These are phyloP conservation scores for Pseudozyma sp. DNA, from an alignment of 1,284 basidiomycete genomes.

Conservation along the genomic window DNA sequence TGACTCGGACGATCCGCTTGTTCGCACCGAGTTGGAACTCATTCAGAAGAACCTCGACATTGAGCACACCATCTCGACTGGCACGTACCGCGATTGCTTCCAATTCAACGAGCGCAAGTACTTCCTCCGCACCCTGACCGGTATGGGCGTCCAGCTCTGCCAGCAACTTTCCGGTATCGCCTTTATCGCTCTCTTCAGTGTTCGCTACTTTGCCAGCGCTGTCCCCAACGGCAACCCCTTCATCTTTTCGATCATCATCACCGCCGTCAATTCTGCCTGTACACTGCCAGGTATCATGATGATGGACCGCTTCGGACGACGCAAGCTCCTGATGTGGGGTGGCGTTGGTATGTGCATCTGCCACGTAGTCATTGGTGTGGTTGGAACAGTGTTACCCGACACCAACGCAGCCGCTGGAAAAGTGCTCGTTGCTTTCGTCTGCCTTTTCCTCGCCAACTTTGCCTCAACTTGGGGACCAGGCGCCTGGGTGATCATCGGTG, in stretches of 20 bases:
- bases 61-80: conserved; percentile 73
- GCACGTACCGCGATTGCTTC: conserved; percentile 76
- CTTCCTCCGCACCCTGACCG: conserved; percentile 80
- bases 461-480: conserved; percentile 71
- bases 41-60: conserved; percentile 79
- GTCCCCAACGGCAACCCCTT: conserved; percentile 55
- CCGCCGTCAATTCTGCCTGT: conserved; percentile 69
- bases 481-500: conserved; percentile 64
- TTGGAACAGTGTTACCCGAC: conserved; percentile 63
- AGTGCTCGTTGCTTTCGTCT: conserved; percentile 72
- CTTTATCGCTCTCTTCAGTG: conserved; percentile 79
- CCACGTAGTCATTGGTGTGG: conserved; percentile 71
- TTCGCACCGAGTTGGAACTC: conserved; percentile 71
- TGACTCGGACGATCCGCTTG: conserved; percentile 57
- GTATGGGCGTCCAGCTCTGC: conserved; percentile 77
- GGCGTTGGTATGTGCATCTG: conserved; percentile 70
- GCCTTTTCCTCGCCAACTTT: conserved; percentile 71
- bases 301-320: conserved; percentile 71
- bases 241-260: conserved; percentile 68
- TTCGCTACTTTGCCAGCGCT: conserved; percentile 48
- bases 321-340: conserved; percentile 71
- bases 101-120: conserved; percentile 74
- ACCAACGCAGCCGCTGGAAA: conserved; percentile 69
- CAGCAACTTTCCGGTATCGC: conserved; percentile 80
- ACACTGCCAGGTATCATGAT: conserved; percentile 61